Base-by-base conservation (phyloP, 164 flowering plant species). In the Echeveria elegans region DNA sequence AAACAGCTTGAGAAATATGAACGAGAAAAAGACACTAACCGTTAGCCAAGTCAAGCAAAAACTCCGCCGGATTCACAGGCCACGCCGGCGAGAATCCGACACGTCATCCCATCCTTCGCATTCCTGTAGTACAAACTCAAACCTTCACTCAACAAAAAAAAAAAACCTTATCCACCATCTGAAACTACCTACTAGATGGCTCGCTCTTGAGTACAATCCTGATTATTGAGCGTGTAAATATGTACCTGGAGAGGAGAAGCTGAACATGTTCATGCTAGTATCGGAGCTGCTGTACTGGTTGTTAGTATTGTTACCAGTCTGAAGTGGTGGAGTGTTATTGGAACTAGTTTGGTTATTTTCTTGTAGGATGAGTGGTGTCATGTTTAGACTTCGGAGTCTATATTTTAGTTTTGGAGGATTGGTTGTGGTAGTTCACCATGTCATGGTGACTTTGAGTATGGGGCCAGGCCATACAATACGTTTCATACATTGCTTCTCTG, bases 31-130 rank as follows among this genome's bases (percentile, higher is more conserved):
- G 56, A 36, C 40, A 78, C 90, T 79, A 81, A 92, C 98, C 96
- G 52, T 92, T 92, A 15, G 98, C 98, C 74, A 92, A 96, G 76
- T 92, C 98, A 38, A 92, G 96, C 69, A 89, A 76, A 71, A 89
- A 92, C 53, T 92, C 98, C 4, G 98, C 94, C 0, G 98, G 98
- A 69, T 89, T 92, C 86, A 92, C 77, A 5, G 92, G 84, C 48
- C 88, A 92, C 26, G 83, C 73, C 21, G 94, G 96, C 53, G 80
- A 63, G 77, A 79, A 86, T 0, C 92, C 92, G 30, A 88, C 73
- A 92, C 23, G 67, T 38, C 87, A 89, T 78, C 7, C 86, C 91
- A 3, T 88, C 85, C 6, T 75, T 59, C 0, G 85, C 88, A 59
- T 81, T 85, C 5, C 98, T 96, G 36, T 77, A 88, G 50, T 84